Evolutionary conservation across 2,329 filamentous ascomycete genomes (phyloP).

Genomic region (Colletotrichum sp.): DNA sequence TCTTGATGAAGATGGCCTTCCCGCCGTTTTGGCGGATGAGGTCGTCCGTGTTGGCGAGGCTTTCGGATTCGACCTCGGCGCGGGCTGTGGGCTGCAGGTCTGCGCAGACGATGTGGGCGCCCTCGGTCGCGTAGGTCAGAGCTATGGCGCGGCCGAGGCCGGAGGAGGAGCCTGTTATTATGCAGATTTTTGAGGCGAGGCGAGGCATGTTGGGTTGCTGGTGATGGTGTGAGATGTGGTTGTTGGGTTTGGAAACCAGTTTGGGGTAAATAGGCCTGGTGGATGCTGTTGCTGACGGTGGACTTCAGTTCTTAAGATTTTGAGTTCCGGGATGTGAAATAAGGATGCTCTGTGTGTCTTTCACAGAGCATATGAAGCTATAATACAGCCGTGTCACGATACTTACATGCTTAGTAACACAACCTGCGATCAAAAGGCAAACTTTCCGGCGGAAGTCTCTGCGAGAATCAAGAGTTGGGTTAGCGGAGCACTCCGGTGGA

Average conservation of each 20-base stretch:
- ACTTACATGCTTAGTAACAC: not conserved
- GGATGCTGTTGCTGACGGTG: accelerated
- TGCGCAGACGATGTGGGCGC: not conserved
- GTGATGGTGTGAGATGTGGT: not conserved
- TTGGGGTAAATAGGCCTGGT: not conserved
- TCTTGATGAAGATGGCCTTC: not conserved
- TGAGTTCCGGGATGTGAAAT: not conserved
- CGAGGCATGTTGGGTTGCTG: not conserved
- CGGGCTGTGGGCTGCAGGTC: not conserved
- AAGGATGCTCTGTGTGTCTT: not conserved
- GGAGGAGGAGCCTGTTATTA: slow-evolving; percentile 51
- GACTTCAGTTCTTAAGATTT: accelerated
- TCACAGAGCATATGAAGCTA: not conserved
- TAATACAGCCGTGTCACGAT: not conserved
- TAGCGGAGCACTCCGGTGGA: not conserved
- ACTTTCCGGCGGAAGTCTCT: not conserved
- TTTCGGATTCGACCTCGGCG: not conserved
- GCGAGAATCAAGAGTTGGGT: not conserved
- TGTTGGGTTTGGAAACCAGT: accelerated
- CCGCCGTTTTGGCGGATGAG: not conserved
- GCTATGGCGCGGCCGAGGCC: slow-evolving; percentile 52
- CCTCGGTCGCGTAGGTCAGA: slow-evolving; percentile 15
- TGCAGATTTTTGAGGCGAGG: slow-evolving; percentile 4
- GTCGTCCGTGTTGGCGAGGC: not conserved
- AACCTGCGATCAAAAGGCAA: not conserved